Percentiles rank a stretch among this genome's conserved stretches.
Evolutionary conservation across 345 rosid species (phyloP).

Genomic region (Hypericum androsaemum): DNA sequence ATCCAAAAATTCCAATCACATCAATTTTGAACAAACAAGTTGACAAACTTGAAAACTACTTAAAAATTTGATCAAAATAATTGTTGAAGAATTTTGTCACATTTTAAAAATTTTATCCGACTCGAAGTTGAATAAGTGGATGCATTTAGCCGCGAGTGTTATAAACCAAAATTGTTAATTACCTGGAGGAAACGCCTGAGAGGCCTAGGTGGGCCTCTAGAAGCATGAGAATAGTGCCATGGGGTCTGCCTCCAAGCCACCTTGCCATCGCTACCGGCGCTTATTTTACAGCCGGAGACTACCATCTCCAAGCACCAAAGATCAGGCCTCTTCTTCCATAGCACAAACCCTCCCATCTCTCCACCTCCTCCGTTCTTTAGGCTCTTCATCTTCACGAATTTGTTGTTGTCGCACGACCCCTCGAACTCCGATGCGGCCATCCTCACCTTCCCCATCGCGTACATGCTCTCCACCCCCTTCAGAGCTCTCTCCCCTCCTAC

Average conservation of each 20-base stretch:
- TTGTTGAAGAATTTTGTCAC: too few relatives aligned
- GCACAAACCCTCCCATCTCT: constrained; percentile 85
- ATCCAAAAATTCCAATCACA: too few relatives aligned
- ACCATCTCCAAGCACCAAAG: constrained; percentile 90
- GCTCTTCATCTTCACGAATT: constrained; percentile 37
- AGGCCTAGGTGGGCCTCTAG: constrained; percentile 78
- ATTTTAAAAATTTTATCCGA: too few relatives aligned
- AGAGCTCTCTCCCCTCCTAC: constrained; percentile 76
- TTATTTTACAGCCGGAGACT: constrained; percentile 77
- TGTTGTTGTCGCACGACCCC: constrained; percentile 28
- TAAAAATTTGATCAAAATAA: too few relatives aligned
- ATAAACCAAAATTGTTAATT: too few relatives aligned
- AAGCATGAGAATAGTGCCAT: constrained; percentile 86
- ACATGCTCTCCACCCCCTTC: constrained; percentile 61
- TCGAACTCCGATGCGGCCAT: constrained; percentile 74
- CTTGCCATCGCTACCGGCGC: constrained; percentile 90
- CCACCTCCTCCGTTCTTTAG: constrained; percentile 22
- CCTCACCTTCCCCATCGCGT: constrained; percentile 89
- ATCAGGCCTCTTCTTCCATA: constrained; percentile 81
- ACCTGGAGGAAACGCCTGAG: constrained; percentile 85
- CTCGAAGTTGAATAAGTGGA: too few relatives aligned
- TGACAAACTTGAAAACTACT: too few relatives aligned
- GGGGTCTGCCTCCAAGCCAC: constrained; percentile 93
- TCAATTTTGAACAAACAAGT: too few relatives aligned
- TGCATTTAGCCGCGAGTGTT: too few relatives aligned